Evolutionary conservation across 768 basidiomycete species (phyloP).

Genomic region (Lepiota subincarnata): DNA sequence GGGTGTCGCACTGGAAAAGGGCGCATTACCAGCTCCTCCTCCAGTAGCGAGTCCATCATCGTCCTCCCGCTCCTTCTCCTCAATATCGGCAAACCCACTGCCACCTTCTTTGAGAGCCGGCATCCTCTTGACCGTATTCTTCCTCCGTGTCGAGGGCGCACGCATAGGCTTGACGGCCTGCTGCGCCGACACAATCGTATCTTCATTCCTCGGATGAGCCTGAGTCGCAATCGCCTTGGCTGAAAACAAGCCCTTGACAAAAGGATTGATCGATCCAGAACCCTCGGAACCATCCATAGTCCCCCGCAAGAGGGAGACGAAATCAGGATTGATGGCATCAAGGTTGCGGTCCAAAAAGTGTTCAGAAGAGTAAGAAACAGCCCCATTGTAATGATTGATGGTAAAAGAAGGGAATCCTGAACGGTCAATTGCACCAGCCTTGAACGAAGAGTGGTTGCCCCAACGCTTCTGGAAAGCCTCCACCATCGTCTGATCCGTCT

Average conservation of each 20-base stretch:
- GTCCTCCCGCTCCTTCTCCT: constrained; percentile 53
- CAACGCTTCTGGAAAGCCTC: constrained; percentile 93
- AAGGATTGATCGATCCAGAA: constrained; percentile 82
- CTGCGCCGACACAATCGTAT: constrained; percentile 92
- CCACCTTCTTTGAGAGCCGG: constrained; percentile 44
- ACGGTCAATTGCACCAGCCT: constrained; percentile 69
- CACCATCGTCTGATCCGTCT: constrained; percentile 92
- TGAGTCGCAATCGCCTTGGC: constrained; percentile 88
- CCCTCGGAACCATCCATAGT: constrained; percentile 37
- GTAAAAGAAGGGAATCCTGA: constrained; percentile 85
- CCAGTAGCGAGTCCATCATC: constrained; percentile 37
- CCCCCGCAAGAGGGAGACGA: constrained; percentile 75
- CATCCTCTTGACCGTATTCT: constrained; percentile 64
- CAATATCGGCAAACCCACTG: constrained; percentile 30
- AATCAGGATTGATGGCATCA: constrained; percentile 89
- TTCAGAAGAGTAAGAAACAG: constrained; percentile 89
- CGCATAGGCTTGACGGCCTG: constrained; percentile 94
- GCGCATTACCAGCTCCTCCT: not conserved
- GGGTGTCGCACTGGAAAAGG: constrained; percentile 26
- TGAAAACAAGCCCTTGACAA: constrained; percentile 87
- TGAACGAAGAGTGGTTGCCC: constrained; percentile 92
- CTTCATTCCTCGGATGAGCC: constrained; percentile 88
- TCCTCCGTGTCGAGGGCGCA: constrained; percentile 83
- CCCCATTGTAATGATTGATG: constrained; percentile 86
- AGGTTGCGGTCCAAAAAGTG: constrained; percentile 86